A percentile compares a stretch with the other conserved stretches of the same genome.
Evolutionary conservation across 1,284 basidiomycete species (phyloP).

Genomic region (Trametes versicolor): DNA sequence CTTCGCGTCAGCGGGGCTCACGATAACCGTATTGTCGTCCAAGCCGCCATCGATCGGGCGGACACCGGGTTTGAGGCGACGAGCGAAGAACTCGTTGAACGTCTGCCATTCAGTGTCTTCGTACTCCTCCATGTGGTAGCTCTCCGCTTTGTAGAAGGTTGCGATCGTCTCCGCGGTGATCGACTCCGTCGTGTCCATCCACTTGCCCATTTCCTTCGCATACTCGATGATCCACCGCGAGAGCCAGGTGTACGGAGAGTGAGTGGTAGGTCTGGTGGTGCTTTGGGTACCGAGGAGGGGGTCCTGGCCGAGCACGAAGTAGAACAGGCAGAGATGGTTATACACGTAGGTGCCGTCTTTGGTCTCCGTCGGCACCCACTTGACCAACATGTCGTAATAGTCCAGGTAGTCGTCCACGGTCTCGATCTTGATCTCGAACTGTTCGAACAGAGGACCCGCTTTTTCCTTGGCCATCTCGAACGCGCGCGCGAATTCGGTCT

Average conservation of each 20-base stretch:
- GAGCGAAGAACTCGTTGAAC: slow-evolving; percentile 39
- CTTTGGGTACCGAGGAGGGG: slow-evolving; percentile 27
- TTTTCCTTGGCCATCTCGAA: not conserved
- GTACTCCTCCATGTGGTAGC: slow-evolving; percentile 37
- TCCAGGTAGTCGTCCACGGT: slow-evolving; percentile 29
- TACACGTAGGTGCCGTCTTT: slow-evolving; percentile 26
- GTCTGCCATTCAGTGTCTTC: slow-evolving; percentile 27
- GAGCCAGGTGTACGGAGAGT: slow-evolving; percentile 28
- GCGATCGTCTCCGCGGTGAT: slow-evolving; percentile 27
- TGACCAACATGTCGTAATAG: slow-evolving; percentile 25
- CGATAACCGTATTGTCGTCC: slow-evolving; percentile 28
- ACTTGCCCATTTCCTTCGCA: slow-evolving; percentile 32
- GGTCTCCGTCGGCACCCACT: slow-evolving; percentile 32
- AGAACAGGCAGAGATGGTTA: slow-evolving; percentile 34
- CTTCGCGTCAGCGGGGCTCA: slow-evolving; percentile 34
- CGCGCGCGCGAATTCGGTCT: not conserved
- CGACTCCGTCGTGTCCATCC: slow-evolving; percentile 30
- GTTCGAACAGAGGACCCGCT: slow-evolving; percentile 7
- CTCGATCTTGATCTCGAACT: slow-evolving; percentile 22
- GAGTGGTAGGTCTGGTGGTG: slow-evolving; percentile 28
- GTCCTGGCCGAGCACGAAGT: slow-evolving; percentile 31
- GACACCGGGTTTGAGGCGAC: slow-evolving; percentile 23
- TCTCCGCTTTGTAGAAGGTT: slow-evolving; percentile 24
- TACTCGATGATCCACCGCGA: slow-evolving; percentile 35
- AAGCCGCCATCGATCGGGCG: slow-evolving; percentile 29